Conservation (phyloP, 148 eudicot genomes). For the Polygonum aviculare region DNA sequence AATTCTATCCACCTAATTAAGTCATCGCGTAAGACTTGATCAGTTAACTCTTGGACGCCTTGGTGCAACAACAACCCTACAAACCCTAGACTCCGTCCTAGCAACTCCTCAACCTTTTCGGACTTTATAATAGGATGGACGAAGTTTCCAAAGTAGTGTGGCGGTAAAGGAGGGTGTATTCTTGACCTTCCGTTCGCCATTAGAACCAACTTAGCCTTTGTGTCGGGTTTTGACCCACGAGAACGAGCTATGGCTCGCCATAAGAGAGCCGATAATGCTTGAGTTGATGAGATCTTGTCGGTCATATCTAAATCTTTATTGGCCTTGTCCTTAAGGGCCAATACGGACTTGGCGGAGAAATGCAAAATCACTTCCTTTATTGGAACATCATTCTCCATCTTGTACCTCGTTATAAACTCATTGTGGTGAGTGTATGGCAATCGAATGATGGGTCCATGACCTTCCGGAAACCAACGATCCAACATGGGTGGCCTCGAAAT, state of each 20-base stretch:
- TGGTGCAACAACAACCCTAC: background rate
- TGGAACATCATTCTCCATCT: background rate
- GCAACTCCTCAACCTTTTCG: background rate
- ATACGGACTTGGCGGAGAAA: background rate
- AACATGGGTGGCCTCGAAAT: background rate
- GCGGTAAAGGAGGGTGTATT: background rate
- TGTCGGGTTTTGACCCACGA: background rate
- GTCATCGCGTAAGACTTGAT: background rate
- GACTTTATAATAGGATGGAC: background rate
- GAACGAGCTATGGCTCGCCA: conserved; percentile 1
- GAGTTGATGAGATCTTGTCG: background rate
- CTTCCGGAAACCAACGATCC: background rate
- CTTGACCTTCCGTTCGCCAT: background rate
- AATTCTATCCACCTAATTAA: background rate
- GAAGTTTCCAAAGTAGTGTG: background rate
- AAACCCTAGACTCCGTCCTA: background rate
- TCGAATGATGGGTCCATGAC: background rate
- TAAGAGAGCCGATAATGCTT: background rate
- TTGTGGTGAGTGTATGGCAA: background rate
- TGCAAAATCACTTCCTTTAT: background rate
- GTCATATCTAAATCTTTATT: background rate
- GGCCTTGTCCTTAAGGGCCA: background rate
- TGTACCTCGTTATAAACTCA: conserved; percentile 7
- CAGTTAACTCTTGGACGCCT: background rate
- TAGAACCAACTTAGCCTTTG: background rate